These are phyloP conservation scores for Avena sativa DNA, from an alignment of 176 grass and related monocot genomes.

Conservation along the genomic window DNA sequence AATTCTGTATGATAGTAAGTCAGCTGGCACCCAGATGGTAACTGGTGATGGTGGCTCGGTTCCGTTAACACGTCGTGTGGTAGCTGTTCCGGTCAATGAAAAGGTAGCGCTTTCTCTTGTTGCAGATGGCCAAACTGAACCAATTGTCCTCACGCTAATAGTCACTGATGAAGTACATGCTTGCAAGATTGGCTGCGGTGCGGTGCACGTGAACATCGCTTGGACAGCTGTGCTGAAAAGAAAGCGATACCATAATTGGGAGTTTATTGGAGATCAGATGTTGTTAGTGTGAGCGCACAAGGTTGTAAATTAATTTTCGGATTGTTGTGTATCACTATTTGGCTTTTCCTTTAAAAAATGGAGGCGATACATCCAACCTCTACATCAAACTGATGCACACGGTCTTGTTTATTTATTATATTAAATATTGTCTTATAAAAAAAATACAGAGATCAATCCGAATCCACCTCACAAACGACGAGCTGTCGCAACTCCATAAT, in stretches of 20 bases:
- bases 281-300: neutral
- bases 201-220: neutral
- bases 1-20: neutral
- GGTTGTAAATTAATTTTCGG: neutral
- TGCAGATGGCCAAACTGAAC: neutral
- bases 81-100: neutral
- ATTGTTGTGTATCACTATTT: neutral
- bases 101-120: neutral
- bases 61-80: neutral
- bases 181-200: neutral
- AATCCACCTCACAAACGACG: no score
- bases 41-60: neutral
- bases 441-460: no score
- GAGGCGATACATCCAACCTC: no score
- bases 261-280: neutral
- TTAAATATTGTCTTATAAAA: no score
- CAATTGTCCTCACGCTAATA: neutral
- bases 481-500: neutral
- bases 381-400: no score
- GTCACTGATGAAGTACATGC: neutral
- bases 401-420: no score
- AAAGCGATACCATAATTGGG: neutral
- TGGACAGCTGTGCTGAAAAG: neutral
- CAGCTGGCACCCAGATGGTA: neutral
- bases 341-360: neutral